Conservation (phyloP, 2,329 filamentous ascomycete genomes). For the Lasiodiplodia citricola region DNA sequence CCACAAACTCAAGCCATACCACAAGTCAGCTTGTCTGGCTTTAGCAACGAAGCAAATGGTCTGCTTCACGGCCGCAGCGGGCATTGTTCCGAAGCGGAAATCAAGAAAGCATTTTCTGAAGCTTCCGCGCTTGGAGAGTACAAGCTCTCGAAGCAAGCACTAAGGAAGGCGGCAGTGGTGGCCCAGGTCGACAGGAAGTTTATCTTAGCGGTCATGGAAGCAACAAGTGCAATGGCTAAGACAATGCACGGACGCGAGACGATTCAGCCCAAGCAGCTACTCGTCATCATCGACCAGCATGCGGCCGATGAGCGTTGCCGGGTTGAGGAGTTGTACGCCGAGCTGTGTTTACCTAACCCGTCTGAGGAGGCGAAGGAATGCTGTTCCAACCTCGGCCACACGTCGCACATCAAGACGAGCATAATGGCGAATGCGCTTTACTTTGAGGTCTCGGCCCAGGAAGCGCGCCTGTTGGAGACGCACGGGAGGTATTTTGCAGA, state of each 20-base stretch:
- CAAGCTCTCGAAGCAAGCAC: slow-evolving; percentile 64
- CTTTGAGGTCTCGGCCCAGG: slow-evolving; percentile 69
- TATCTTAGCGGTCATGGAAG: slow-evolving; percentile 69
- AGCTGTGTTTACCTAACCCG: slow-evolving; percentile 51
- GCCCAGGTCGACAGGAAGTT: slow-evolving; percentile 91
- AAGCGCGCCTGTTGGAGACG: slow-evolving; percentile 63
- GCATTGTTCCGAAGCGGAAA: slow-evolving; percentile 27
- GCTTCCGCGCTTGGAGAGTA: slow-evolving; percentile 32
- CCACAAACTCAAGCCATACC: slow-evolving; percentile 51
- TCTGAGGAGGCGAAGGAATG: slow-evolving; percentile 29
- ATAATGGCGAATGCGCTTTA: slow-evolving; percentile 58
- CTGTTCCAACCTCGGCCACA: slow-evolving; percentile 40
- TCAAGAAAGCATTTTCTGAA: slow-evolving; percentile 36
- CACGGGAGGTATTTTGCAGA: slow-evolving; percentile 63
- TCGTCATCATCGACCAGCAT: slow-evolving; percentile 90
- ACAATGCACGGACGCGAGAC: not conserved
- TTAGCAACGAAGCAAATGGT: slow-evolving; percentile 19
- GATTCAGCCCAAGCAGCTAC: slow-evolving; percentile 39
- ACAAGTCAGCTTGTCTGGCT: slow-evolving; percentile 39
- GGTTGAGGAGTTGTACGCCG: slow-evolving; percentile 73
- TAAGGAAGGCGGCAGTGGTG: slow-evolving; percentile 69
- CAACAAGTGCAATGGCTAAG: slow-evolving; percentile 27
- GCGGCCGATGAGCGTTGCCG: slow-evolving; percentile 89
- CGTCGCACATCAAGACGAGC: slow-evolving; percentile 37
- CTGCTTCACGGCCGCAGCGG: slow-evolving; percentile 3